phyloP scores from a whole-genome alignment of 1,139 yeast species.

The Pichia sorboxylosa region DNA sequence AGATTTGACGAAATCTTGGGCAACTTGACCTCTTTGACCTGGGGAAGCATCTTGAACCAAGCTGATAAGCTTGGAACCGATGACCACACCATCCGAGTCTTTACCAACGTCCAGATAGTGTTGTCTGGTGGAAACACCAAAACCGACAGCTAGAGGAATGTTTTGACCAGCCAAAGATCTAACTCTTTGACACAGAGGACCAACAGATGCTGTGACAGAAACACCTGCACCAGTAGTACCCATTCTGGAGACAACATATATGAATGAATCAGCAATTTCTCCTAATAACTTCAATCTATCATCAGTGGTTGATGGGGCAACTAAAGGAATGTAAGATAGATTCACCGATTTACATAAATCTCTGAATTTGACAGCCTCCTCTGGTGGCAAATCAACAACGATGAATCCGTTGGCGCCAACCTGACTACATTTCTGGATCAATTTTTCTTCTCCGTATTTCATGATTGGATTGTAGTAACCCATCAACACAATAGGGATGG shows the following conservation, averaged over 20 bases:
- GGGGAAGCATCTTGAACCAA: constrained; percentile 52
- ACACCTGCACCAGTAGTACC: constrained; percentile 89
- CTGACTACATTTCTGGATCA: constrained; percentile 61
- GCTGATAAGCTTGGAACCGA: constrained; percentile 77
- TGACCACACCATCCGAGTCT: constrained; percentile 86
- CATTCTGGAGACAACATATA: constrained; percentile 94
- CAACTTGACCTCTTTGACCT: constrained; percentile 49
- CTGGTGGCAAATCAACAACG: constrained; percentile 94
- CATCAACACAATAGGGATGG: constrained; percentile 84
- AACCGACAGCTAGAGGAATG: constrained; percentile 90
- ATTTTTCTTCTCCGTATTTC: constrained; percentile 77
- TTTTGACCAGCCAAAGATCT: constrained; percentile 61
- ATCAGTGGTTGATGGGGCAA: constrained; percentile 93
- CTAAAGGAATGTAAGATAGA: constrained; percentile 78
- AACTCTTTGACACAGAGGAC: constrained; percentile 61
- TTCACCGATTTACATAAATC: constrained; percentile 55
- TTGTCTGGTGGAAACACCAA: constrained; percentile 90
- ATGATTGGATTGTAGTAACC: constrained; percentile 95
- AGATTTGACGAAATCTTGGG: constrained; percentile 54
- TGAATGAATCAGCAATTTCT: constrained; percentile 83
- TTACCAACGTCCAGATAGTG: constrained; percentile 74
- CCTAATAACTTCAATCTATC: constrained; percentile 71
- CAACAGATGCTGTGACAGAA: constrained; percentile 52
- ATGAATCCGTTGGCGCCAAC: constrained; percentile 96
- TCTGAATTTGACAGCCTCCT: constrained; percentile 87